phyloP scores from a whole-genome alignment of 768 basidiomycete species.

The Leucocoprinus sp. region DNA sequence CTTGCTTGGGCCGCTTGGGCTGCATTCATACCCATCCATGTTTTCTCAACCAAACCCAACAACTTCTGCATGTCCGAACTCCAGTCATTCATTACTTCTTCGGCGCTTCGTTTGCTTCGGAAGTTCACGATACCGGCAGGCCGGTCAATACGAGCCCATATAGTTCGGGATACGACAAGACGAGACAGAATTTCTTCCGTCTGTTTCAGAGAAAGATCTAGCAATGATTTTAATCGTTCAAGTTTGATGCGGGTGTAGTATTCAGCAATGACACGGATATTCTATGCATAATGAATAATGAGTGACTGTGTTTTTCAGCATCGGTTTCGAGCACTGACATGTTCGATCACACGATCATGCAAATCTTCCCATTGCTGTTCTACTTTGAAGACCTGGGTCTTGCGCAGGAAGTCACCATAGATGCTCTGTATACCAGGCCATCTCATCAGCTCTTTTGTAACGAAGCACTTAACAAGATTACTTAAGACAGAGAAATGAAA shows the following conservation, averaged over 20 bases:
- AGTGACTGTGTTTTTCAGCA: neutral
- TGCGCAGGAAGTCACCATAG: constrained; percentile 77
- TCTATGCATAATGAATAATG: constrained; percentile 39
- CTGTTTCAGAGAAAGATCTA: constrained; percentile 74
- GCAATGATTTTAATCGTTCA: constrained; percentile 70
- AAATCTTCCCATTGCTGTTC: constrained; percentile 90
- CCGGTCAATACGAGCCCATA: constrained; percentile 92
- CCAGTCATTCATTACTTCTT: constrained; percentile 98
- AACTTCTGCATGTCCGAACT: constrained; percentile 93
- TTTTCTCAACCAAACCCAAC: constrained; percentile 89
- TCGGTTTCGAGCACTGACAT: constrained; percentile 47
- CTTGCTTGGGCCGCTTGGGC: constrained; percentile 78
- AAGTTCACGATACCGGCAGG: constrained; percentile 88
- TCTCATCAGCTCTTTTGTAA: constrained; percentile 87
- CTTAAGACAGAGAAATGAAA: constrained; percentile 33
- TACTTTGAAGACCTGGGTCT: constrained; percentile 71
- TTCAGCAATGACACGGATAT: constrained; percentile 87
- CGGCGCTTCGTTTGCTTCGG: constrained; percentile 70
- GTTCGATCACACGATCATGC: constrained; percentile 93
- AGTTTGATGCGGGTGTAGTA: constrained; percentile 95
- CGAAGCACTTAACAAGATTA: constrained; percentile 90
- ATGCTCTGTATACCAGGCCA: constrained; percentile 91
- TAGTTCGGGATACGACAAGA: constrained; percentile 84
- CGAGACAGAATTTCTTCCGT: constrained; percentile 87
- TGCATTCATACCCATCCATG: constrained; percentile 96